These are phyloP conservation scores for Oenanthe sinensis DNA, from an alignment of 129 eudicot genomes.

Conservation along the genomic window DNA sequence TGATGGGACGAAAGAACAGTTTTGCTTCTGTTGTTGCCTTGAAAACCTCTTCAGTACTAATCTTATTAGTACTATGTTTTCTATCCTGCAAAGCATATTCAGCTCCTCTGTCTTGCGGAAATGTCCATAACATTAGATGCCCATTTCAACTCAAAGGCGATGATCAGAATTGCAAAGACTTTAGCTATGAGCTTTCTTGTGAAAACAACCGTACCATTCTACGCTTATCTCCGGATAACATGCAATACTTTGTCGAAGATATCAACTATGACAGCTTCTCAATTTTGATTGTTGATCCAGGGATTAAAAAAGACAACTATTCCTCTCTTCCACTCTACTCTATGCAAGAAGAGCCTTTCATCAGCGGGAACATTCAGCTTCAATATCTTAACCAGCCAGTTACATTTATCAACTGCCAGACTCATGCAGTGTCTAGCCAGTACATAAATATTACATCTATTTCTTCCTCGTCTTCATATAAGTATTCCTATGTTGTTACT, in stretches of 20 bases:
- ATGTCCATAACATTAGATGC: conserved; percentile 21
- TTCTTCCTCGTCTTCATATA: neutral
- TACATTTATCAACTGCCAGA: neutral
- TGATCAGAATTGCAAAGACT: neutral
- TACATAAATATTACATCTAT: neutral
- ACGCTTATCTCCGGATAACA: neutral
- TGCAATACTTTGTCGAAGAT: conserved; percentile 13
- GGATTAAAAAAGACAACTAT: neutral
- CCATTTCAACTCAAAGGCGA: conserved; percentile 24
- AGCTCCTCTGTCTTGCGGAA: conserved; percentile 21
- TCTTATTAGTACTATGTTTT: neutral
- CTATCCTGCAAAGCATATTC: neutral
- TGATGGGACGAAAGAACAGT: neutral
- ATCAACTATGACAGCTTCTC: conserved; percentile 19
- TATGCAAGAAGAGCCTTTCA: neutral
- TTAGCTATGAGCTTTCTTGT: conserved; percentile 19
- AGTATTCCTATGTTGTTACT: neutral
- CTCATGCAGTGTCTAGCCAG: neutral
- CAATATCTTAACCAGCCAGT: neutral
- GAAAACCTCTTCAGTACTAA: neutral
- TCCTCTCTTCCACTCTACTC: conserved; percentile 21
- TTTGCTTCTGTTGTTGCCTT: neutral
- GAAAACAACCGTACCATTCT: conserved; percentile 17
- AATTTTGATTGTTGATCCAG: conserved; percentile 8
- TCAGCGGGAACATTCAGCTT: neutral